Base-by-base conservation (phyloP, 2,329 filamentous ascomycete species). In the Neonectria coccinea region DNA sequence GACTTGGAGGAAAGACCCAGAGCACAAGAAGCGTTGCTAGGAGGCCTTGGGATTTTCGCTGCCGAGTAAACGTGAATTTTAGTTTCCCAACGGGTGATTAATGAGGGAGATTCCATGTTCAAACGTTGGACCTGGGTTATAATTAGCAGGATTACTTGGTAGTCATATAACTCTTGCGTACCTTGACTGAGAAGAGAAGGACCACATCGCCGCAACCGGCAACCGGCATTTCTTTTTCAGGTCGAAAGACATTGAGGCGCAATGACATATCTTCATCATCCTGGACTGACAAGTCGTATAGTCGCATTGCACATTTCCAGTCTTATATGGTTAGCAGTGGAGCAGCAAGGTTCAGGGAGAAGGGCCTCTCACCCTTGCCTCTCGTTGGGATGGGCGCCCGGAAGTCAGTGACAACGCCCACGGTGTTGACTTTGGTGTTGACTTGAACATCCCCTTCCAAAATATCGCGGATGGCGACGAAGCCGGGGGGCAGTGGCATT, bases 391-490 rank as follows among this genome's bases (percentile, higher is more conserved):
- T 82, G 1, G 88, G 86, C 1, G 83, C 77, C 61, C 87, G 83
- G 53, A 83, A 84, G 70, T 95, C 92, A 56, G 88, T 86, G 4
- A 95, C 86, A 5, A 95, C 78, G 1, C 93, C 94, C 55, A 93
- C 85, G 44, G 96, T 79, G 77, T 82, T 90, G 67, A 89, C 81
- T 6, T 80, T 62, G 2, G 45, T 69, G 29, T 74, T 67, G 27
- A 69, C 16, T 9, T 68, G 51, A 50, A 77, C 59, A 25, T 76
- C 74, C 20, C 77, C 77, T 55, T 84, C 77, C 65, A 88, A 71
- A 20, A 88, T 74, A 31, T 82, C 75, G 66, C 79, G 73, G 69
- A 84, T 76, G 12, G 74, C 59, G 54, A 64, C 63, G 59, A 75
- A 77, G 52, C 69, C 67, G 20, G 64, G 59, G 20, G 74, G 76